Base-by-base conservation (phyloP, 2,329 filamentous ascomycete genomes). In the Aspergillus vadensis region DNA sequence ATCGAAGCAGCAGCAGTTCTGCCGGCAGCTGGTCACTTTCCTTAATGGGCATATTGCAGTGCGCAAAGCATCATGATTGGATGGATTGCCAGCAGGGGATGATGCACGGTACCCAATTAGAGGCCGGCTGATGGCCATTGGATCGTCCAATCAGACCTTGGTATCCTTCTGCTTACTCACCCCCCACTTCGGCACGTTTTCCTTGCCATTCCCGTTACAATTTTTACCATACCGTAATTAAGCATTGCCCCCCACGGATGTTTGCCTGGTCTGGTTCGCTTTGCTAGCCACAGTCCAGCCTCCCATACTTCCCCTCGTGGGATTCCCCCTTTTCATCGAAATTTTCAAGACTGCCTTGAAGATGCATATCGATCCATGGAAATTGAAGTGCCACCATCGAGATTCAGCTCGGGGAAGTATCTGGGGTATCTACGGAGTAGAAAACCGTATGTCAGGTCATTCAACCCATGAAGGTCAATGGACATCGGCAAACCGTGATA, bases 1-100 rank as follows among this genome's bases (percentile, higher is more conserved):
- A 17, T 17, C 36, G 10, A 25, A 38, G 23, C 25, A 21, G 51
- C 32, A 25, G 14, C 32, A 36, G 32, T 38, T 25, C 52, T 55
- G 38, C 39, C 27, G 59, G 55, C 25, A 55, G 27, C 53, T 55
- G 55, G 47, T 41, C 55, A 61, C 49, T 65, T 65, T 47, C 63
- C 63, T 48, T 56, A 62, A 59, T 21, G 54, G 57, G 64, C 47
- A 59, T 19, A 53, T 21, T 63, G 63, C 64, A 66, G 57, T 25
- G 43, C 32, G 38, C 9, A 64, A 61, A 64, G 60, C 55, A 66
- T 58, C 48, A n/a, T 66, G 56, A 64, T 64, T 66, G 62, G 62
- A 14, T 43, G 36, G 14, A 6, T 36, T 14, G 17, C 30, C 14
- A 36, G 30, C 25, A 54, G 49, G 36, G 53, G 43, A n/a, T 39